Conservation (phyloP, 2,329 filamentous ascomycete species). For the Fusarium chlamydosporum region DNA sequence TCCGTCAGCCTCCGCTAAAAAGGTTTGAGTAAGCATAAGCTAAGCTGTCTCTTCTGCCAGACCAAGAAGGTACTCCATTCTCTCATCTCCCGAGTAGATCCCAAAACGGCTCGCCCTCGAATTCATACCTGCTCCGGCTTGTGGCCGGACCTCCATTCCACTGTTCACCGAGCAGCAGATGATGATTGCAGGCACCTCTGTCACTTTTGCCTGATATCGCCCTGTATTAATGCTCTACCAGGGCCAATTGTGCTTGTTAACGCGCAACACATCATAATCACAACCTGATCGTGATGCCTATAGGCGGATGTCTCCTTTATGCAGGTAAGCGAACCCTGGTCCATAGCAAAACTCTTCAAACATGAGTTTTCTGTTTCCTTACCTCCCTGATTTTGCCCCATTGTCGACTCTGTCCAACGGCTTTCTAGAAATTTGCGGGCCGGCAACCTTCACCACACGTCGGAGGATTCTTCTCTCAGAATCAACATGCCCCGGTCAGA, state of each 20-base stretch:
- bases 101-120: constrained; percentile 38
- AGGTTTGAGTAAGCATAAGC: constrained; percentile 51
- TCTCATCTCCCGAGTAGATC: constrained; percentile 47
- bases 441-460: constrained; percentile 48
- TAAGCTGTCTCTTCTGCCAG: constrained; percentile 45
- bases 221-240: constrained; percentile 41
- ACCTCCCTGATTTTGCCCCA: constrained; percentile 45
- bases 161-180: constrained; percentile 19
- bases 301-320: constrained; percentile 26
- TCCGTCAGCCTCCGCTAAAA: constrained; percentile 46
- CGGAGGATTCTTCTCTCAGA: constrained; percentile 54
- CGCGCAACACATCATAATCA: constrained; percentile 20
- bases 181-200: constrained; percentile 26
- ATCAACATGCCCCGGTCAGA: constrained; percentile 46
- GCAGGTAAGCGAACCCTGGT: constrained; percentile 38
- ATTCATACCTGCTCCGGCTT: constrained; percentile 39
- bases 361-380: constrained; percentile 48
- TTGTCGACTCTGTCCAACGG: constrained; percentile 46
- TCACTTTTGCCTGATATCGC: constrained; percentile 35
- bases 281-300: constrained; percentile 24
- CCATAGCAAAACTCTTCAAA: constrained; percentile 49
- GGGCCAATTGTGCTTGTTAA: constrained; percentile 22
- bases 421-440: constrained; percentile 55
- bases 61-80: constrained; percentile 40
- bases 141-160: constrained; percentile 38